Conservation (phyloP, 495 filamentous ascomycete species). For the Aspergillus steynii region DNA sequence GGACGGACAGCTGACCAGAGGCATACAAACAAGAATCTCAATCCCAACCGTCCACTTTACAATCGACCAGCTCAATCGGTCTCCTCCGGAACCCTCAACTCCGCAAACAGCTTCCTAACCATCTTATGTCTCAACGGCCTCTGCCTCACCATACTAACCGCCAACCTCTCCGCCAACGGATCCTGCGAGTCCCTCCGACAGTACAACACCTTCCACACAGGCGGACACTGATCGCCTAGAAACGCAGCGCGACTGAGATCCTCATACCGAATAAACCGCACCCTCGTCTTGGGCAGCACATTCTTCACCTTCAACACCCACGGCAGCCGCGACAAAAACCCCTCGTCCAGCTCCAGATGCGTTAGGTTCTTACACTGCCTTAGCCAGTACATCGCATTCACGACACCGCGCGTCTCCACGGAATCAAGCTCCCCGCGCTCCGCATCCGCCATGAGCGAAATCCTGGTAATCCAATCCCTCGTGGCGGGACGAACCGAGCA, state of each 20-base stretch:
- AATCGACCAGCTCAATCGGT: background rate
- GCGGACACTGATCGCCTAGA: background rate
- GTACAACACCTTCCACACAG: background rate
- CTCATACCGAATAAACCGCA: background rate
- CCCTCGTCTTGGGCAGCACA: background rate
- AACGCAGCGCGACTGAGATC: background rate
- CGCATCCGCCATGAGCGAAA: slow-evolving; percentile 11
- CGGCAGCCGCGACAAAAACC: background rate
- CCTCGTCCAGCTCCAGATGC: slow-evolving; percentile 20
- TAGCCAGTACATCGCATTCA: background rate
- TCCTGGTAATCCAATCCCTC: slow-evolving; percentile 16
- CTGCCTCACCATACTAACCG: background rate
- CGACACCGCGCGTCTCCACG: background rate
- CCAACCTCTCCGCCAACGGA: background rate
- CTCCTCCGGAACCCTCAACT: background rate
- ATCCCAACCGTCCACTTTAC: too few species aligned
- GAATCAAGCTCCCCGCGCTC: background rate
- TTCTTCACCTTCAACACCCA: slow-evolving; percentile 1
- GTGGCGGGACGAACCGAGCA: slow-evolving; percentile 14
- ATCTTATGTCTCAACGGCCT: background rate
- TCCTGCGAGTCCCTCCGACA: background rate
- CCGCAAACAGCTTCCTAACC: background rate
- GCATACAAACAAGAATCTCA: too few species aligned
- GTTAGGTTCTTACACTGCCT: slow-evolving; percentile 12
- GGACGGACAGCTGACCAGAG: too few species aligned